Percentiles rank a stretch among this genome's conserved stretches.
These are phyloP conservation scores for Corylus americana DNA, from an alignment of 306 rosid genomes.

Conservation along the genomic window DNA sequence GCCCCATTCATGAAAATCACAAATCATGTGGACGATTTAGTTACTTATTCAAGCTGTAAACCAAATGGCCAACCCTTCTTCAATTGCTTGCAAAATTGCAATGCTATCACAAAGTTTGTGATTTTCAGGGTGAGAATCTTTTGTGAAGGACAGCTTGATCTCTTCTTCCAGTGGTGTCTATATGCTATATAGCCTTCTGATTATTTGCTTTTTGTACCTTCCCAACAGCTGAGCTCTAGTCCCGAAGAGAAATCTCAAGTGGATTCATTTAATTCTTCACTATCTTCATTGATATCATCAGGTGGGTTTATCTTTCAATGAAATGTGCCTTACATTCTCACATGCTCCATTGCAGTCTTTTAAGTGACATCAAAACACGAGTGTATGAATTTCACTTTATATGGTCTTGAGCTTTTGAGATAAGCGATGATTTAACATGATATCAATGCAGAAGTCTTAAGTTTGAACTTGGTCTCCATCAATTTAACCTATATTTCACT, in stretches of 20 bases:
- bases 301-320: constrained; percentile 45
- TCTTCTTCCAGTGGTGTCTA: constrained; percentile 2
- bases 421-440: too few species aligned
- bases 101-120: neutral
- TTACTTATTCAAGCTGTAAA: neutral
- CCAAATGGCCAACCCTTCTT: neutral
- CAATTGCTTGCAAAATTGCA: neutral
- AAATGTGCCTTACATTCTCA: neutral
- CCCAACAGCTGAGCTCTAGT: constrained; percentile 75
- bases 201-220: constrained; percentile 23
- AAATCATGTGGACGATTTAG: neutral
- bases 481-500: too few species aligned
- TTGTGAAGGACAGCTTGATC: neutral
- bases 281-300: constrained; percentile 77
- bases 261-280: constrained; percentile 77
- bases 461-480: too few species aligned
- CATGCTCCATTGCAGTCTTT: neutral
- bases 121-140: neutral
- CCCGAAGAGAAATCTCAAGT: constrained; percentile 80
- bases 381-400: neutral
- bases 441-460: too few species aligned
- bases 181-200: constrained; percentile 34
- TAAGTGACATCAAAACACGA: neutral
- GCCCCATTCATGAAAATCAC: neutral
- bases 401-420: neutral